Percentiles rank a stretch among this genome's conserved stretches.
phyloP scores from a whole-genome alignment of 331 rosid species.

The Phaseolus coccineus region DNA sequence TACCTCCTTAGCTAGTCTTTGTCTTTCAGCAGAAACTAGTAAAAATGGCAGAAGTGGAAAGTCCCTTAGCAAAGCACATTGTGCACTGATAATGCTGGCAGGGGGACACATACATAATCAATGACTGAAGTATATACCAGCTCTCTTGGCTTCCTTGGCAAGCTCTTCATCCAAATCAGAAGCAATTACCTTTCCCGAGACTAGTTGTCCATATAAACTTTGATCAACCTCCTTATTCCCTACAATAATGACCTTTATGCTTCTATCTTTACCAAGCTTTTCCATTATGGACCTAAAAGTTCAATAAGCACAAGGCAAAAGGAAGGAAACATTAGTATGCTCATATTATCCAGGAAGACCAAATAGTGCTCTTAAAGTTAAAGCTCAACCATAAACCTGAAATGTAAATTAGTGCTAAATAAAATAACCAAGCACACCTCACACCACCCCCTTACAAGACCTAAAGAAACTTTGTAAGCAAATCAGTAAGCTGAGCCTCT shows the following conservation, averaged over 20 bases:
- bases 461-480: not conserved
- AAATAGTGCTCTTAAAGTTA: not conserved
- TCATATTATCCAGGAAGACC: conserved; percentile 15
- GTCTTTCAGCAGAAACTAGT: conserved; percentile 85
- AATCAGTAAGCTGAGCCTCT: conserved; percentile 18
- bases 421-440: not conserved
- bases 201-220: conserved; percentile 75
- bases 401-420: not conserved
- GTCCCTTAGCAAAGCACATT: conserved; percentile 44
- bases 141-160: conserved; percentile 78
- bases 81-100: conserved; percentile 42
- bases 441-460: not conserved
- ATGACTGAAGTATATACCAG: conserved; percentile 60
- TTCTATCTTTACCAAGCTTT: conserved; percentile 82
- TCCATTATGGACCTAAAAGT: conserved; percentile 65
- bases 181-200: conserved; percentile 54
- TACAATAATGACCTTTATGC: conserved; percentile 64
- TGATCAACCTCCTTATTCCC: conserved; percentile 79
- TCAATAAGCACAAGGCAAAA: conserved; percentile 32
- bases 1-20: conserved; percentile 82
- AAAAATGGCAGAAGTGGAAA: conserved; percentile 46
- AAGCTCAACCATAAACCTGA: not conserved
- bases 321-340: conserved; percentile 42
- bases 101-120: conserved; percentile 39
- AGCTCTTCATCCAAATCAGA: conserved; percentile 76